Conservation (phyloP, 2,329 filamentous ascomycete genomes). For the Hypoxylon sp. region DNA sequence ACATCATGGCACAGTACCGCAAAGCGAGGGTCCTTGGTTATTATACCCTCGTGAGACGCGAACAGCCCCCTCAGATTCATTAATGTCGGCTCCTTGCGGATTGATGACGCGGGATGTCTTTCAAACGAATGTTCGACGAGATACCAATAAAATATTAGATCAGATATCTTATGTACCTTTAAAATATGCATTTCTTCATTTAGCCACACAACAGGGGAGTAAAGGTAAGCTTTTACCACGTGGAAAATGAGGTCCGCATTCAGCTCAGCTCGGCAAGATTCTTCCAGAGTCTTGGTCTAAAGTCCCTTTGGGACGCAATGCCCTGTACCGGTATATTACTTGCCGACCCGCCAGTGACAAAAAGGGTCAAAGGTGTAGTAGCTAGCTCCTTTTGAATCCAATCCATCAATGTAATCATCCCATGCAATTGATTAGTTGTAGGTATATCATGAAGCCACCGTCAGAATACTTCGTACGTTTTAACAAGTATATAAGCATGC, state of each 20-base stretch:
- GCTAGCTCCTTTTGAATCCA: slow-evolving; percentile 4
- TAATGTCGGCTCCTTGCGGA: slow-evolving; percentile 7
- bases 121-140: neutral
- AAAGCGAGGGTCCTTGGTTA: slow-evolving; percentile 16
- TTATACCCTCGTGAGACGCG: slow-evolving; percentile 22
- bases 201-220: neutral
- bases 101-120: neutral
- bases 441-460: neutral
- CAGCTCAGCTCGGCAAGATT: slow-evolving; percentile 10
- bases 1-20: slow-evolving; percentile 23
- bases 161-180: neutral
- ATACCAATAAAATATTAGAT: slow-evolving; percentile 2
- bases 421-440: neutral
- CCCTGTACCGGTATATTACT: slow-evolving; percentile 5
- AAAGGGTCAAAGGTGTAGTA: neutral
- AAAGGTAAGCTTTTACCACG: slow-evolving; percentile 24
- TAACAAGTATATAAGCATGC: neutral
- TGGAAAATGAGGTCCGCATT: slow-evolving; percentile 20
- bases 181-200: slow-evolving; percentile 1
- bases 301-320: neutral
- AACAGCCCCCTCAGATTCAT: slow-evolving; percentile 17
- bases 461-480: neutral
- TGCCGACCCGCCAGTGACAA: neutral
- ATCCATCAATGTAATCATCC: neutral
- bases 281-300: neutral